Conservation (phyloP, 768 basidiomycete genomes). For the Trametes maxima region DNA sequence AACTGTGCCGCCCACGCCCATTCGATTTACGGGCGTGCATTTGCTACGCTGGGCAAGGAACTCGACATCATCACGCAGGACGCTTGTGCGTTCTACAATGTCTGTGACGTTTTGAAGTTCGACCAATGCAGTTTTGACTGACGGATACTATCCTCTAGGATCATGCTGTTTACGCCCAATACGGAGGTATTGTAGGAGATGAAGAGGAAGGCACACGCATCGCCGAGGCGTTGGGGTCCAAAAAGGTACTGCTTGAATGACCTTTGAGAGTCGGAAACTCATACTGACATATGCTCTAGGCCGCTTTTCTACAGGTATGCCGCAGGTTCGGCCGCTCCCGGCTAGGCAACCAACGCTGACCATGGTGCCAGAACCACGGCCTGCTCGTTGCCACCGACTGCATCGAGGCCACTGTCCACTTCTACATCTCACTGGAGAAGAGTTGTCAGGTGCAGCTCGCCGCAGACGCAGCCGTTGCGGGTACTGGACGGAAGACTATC, state of each 20-base stretch:
- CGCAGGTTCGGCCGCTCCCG: not conserved
- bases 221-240: conserved; percentile 30
- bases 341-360: too few relatives aligned
- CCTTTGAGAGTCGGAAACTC: too few relatives aligned
- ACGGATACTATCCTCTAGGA: conserved; percentile 23
- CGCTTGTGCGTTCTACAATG: conserved; percentile 37
- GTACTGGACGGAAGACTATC: conserved; percentile 22
- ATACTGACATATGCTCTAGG: conserved; percentile 12
- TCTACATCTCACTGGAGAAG: conserved; percentile 33
- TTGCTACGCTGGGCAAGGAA: conserved; percentile 37
- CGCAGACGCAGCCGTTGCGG: conserved; percentile 34
- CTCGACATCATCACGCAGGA: conserved; percentile 40
- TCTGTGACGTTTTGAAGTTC: not conserved
- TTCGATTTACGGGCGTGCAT: conserved; percentile 40
- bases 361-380: conserved; percentile 30
- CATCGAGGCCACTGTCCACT: conserved; percentile 32
- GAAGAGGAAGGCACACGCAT: conserved; percentile 37
- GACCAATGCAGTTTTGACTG: too few relatives aligned
- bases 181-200: conserved; percentile 40
- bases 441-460: conserved; percentile 35
- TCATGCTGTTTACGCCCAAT: conserved; percentile 34
- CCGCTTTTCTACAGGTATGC: conserved; percentile 28
- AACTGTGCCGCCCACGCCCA: conserved; percentile 41
- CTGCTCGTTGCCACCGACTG: conserved; percentile 28
- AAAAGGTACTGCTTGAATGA: conserved; percentile 24